Base-by-base conservation (phyloP, 2,329 filamentous ascomycete genomes). In the Cladosporium sp. region DNA sequence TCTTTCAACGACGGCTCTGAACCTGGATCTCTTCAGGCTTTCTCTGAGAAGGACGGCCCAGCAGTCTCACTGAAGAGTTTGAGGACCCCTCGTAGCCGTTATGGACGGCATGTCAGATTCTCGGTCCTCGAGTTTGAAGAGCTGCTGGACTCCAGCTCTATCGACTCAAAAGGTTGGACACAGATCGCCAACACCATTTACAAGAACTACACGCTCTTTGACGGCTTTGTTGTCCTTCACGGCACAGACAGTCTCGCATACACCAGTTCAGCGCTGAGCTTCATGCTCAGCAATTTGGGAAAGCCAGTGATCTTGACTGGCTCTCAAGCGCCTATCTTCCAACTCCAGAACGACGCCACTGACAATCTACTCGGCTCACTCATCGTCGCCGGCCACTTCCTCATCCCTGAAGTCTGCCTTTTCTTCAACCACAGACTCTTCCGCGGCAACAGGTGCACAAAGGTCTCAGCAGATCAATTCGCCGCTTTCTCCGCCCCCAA, bases 381-480 rank as follows among this genome's bases (percentile, higher is more conserved):
- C 73, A 92, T 97, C 74, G 90, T 97, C 65, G 93, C 93, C 3
- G 92, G 92, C 37, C 95, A 95, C 67, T 96, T 96, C 75, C 91
- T 92, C 80, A 92, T 97, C 66, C 93, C 93, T 0, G 93, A 97
- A 77, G 93, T 97, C 62, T 93, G 92, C 76, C 84, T 97, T 40
- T 97, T 96, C 82, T 97, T 97, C 83, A 92, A 95, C 78, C 91
- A 96, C 80, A 92, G 89, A 70, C 85, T 97, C 23, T 96, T 93
- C 80, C 88, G 93, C 29, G 93, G 93, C 18, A 97, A 96, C 78
- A 84, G 93, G 67, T 89, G 91, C 11, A 95, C 91, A 68, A 97
- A 97, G 78, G 88, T 96, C 35, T 93, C 92, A 16, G 91, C 93
- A 6, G 91, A 91, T 66, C 88, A 91, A 63, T 97, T 96, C 75